phyloP scores from a whole-genome alignment of 805 yeast species.

The baker's yeast (Saccharomyces cerevisiae) region DNA sequence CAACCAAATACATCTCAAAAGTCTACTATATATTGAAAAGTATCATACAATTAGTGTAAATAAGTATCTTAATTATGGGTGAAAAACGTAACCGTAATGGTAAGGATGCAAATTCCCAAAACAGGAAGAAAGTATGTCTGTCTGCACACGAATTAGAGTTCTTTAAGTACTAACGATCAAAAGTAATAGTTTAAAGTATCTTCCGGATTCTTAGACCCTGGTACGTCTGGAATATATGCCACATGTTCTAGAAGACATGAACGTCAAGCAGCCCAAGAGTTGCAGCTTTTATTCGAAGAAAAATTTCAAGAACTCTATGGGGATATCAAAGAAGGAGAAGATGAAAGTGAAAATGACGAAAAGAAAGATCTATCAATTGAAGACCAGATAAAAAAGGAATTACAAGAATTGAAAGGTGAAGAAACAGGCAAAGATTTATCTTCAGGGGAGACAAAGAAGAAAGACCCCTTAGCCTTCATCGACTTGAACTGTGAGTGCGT shows the following conservation, averaged over 20 bases:
- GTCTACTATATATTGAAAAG: not conserved
- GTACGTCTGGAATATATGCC: conserved; percentile 79
- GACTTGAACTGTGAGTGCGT: conserved; percentile 75
- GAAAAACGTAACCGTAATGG: not conserved
- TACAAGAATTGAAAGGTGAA: conserved; percentile 47
- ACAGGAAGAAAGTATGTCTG: conserved; percentile 9
- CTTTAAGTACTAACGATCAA: not conserved
- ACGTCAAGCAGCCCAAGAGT: conserved; percentile 65
- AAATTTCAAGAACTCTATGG: conserved; percentile 41
- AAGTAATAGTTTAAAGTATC: conserved; percentile 24
- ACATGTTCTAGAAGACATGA: conserved; percentile 83
- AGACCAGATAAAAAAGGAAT: conserved; percentile 63
- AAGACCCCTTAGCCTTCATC: conserved; percentile 47
- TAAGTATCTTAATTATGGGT: not conserved
- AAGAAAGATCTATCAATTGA: conserved; percentile 54
- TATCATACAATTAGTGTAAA: not conserved
- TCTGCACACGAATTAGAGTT: not conserved
- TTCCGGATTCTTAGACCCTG: conserved; percentile 54
- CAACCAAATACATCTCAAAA: not conserved
- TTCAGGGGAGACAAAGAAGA: conserved; percentile 31
- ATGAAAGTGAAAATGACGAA: conserved; percentile 22
- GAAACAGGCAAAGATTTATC: conserved; percentile 22
- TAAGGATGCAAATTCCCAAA: conserved; percentile 1
- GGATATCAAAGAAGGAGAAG: conserved; percentile 25
- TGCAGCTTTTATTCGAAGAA: conserved; percentile 50